Evolutionary conservation across 2,329 filamentous ascomycete genomes (phyloP).

Genomic region (Venturia carpophila): DNA sequence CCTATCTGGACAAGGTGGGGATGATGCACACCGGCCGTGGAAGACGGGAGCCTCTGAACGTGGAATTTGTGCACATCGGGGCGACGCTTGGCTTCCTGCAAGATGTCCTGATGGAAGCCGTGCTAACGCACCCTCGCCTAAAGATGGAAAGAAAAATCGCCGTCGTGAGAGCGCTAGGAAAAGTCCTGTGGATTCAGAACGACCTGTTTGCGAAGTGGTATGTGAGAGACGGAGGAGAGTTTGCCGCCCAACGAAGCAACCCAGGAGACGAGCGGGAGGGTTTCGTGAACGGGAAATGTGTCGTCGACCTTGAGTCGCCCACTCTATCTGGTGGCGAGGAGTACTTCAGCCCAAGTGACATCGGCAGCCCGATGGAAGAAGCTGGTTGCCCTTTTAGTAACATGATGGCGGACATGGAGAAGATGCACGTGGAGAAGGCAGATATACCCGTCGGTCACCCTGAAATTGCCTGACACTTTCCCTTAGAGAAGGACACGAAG

Average conservation of each 20-base stretch:
- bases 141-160: constrained; percentile 61
- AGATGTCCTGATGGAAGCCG: constrained; percentile 68
- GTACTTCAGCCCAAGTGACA: constrained; percentile 4
- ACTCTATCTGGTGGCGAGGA: constrained; percentile 4
- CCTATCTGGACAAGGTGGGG: constrained; percentile 74
- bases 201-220: constrained; percentile 82
- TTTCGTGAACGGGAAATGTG: constrained; percentile 31
- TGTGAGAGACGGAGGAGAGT: constrained; percentile 59
- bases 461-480: not conserved
- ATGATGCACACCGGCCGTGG: constrained; percentile 69
- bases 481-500: not conserved
- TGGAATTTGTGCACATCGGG: constrained; percentile 75
- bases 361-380: constrained; percentile 7
- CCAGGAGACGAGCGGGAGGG: constrained; percentile 28
- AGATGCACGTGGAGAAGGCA: not conserved
- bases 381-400: constrained; percentile 8
- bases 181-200: constrained; percentile 84
- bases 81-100: constrained; percentile 66
- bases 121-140: constrained; percentile 62
- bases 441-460: not conserved
- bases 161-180: constrained; percentile 66
- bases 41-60: constrained; percentile 61
- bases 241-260: constrained; percentile 23
- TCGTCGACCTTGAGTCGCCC: constrained; percentile 20
- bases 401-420: constrained; percentile 2